A percentile compares a stretch with the other conserved stretches of the same genome.
Conservation (phyloP, 2,329 filamentous ascomycete genomes). For the Xylaria multiplex region DNA sequence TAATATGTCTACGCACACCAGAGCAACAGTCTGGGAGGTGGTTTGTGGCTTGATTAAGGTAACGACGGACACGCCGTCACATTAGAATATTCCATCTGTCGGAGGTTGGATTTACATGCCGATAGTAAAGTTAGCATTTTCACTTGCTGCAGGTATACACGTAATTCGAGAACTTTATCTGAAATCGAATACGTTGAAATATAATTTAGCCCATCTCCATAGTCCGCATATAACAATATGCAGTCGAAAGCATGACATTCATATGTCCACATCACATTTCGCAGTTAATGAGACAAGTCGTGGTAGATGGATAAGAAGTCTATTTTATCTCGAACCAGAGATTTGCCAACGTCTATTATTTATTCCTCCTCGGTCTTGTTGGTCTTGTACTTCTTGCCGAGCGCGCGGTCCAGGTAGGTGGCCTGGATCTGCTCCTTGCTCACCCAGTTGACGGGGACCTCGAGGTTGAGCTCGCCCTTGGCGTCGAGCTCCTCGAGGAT, state of each 20-base stretch:
- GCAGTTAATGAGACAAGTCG: constrained; percentile 1
- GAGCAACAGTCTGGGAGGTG: background rate
- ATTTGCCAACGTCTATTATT: background rate
- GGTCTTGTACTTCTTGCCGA: constrained; percentile 72
- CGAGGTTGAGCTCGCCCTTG: constrained; percentile 51
- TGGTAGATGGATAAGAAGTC: background rate
- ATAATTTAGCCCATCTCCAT: background rate
- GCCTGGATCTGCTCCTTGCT: constrained; percentile 53
- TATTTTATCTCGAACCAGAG: background rate
- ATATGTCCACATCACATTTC: constrained; percentile 10
- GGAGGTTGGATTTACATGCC: too few species aligned
- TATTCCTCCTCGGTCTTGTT: constrained; percentile 53
- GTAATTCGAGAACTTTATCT: too few species aligned
- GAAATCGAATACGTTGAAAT: too few species aligned
- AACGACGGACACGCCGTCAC: too few species aligned
- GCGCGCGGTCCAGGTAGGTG: constrained; percentile 64
- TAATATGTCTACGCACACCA: background rate
- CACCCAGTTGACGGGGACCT: constrained; percentile 63
- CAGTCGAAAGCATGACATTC: background rate
- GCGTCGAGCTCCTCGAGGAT: constrained; percentile 54
- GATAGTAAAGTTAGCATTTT: too few species aligned
- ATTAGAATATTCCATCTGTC: too few species aligned
- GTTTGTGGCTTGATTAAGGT: too few species aligned
- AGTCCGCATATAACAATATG: too few species aligned
- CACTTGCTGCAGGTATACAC: too few species aligned